Evolutionary conservation across 2,329 filamentous ascomycete genomes (phyloP), one percentile per base, ranked within the genome.

Genomic region (Orbilia javanica): DNA sequence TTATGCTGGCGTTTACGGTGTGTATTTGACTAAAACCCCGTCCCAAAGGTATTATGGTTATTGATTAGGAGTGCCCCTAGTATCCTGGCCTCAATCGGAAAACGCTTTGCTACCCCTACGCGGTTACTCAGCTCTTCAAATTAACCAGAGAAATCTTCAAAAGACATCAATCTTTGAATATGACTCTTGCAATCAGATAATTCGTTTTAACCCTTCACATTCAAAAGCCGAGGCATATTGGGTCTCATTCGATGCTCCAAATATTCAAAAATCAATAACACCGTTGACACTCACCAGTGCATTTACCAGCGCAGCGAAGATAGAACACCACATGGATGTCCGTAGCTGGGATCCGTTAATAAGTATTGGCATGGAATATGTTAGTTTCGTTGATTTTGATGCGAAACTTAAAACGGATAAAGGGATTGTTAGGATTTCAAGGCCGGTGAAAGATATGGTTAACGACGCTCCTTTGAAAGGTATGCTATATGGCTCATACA

Each of bases 1-100:
- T n/a, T 60, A 60, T 27, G 55, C 55, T n/a, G 55, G 55, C 11
- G 55, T 60, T 20, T 60, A 60, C 11, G 20, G 55, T 60, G 27
- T 25, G 46, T 29, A 11, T 5, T 22, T 29, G 2, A 2, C 13
- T 15, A 39, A 31, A 5, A 22, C 18, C n/a, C 3, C 44, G 11
- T 15, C 15, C 29, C 29, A 11, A 27, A n/a, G n/a, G n/a, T n/a
- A n/a, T n/a, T n/a, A n/a, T n/a, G n/a, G n/a, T n/a, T n/a, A n/a
- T n/a, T n/a, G n/a, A n/a, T n/a, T n/a, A n/a, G n/a, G n/a, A n/a
- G n/a, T n/a, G n/a, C n/a, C n/a, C n/a, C n/a, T 29, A 60, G 55
- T 60, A 60, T 39, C 55, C 31, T 42, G 55, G 55, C 34, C 55
- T 27, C 34, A 42, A 27, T 27, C 55, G 11, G 18, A 39, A 42